These are phyloP conservation scores for Drosera capensis DNA, from an alignment of 148 eudicot genomes.

Conservation along the genomic window DNA sequence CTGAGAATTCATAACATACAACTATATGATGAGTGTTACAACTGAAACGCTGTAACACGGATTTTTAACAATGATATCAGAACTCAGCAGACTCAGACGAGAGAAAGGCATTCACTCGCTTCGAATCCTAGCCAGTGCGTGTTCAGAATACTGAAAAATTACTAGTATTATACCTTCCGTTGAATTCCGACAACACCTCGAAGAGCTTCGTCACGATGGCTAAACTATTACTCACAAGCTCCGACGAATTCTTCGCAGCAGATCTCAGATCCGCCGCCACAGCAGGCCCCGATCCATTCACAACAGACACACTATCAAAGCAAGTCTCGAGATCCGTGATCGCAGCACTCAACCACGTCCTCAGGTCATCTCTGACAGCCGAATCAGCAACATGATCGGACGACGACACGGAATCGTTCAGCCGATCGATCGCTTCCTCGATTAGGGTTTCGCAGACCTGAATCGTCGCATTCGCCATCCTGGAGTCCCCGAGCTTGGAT, in stretches of 20 bases:
- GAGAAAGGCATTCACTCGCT: too few relatives aligned
- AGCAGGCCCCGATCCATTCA: not conserved
- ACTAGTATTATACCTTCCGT: too few relatives aligned
- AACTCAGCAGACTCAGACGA: too few relatives aligned
- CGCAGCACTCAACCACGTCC: not conserved
- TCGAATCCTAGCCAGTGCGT: too few relatives aligned
- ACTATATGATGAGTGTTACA: too few relatives aligned
- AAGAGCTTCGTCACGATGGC: conserved; percentile 39
- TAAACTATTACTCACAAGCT: conserved; percentile 48
- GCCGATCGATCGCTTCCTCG: not conserved
- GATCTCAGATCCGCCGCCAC: not conserved
- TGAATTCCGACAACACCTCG: conserved; percentile 12
- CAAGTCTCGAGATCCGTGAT: not conserved
- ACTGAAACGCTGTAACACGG: too few relatives aligned
- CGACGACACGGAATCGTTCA: not conserved
- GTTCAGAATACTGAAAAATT: too few relatives aligned
- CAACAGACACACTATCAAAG: not conserved
- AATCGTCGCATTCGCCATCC: too few relatives aligned
- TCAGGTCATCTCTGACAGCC: not conserved
- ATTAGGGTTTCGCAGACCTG: too few relatives aligned
- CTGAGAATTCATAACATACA: not conserved
- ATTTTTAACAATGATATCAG: too few relatives aligned
- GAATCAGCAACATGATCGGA: not conserved
- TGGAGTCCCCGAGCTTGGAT: conserved; percentile 4
- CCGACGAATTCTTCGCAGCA: conserved; percentile 15